These are phyloP conservation scores for Euphorbia pulcherrima DNA, from an alignment of 345 rosid genomes.

Conservation along the genomic window DNA sequence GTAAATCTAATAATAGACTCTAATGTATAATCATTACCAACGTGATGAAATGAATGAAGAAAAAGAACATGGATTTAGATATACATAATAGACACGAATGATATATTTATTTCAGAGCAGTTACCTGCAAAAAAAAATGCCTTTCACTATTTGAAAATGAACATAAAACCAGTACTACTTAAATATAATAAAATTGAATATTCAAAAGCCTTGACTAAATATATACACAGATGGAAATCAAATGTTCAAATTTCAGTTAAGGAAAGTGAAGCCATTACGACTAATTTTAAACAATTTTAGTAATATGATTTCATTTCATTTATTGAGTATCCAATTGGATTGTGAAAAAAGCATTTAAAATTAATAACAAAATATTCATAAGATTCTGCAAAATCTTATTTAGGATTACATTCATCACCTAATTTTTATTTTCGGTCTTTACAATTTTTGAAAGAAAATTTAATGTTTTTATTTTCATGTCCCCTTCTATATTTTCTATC, in stretches of 20 bases:
- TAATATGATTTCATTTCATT: not conserved
- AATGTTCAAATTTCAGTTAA: not conserved
- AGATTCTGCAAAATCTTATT: not conserved
- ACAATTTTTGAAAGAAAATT: no score
- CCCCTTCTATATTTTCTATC: no score
- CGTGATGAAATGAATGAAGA: no score
- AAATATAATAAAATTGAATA: not conserved
- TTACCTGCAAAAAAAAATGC: not conserved
- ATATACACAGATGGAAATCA: no score
- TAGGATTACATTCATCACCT: not conserved
- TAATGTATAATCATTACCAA: no score
- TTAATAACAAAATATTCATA: not conserved
- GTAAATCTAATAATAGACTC: no score
- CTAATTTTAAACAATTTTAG: not conserved
- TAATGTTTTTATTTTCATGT: no score
- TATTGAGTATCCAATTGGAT: conserved; percentile 1
- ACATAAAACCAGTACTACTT: not conserved
- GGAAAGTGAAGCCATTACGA: not conserved
- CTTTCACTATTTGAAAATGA: not conserved
- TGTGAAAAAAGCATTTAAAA: not conserved
- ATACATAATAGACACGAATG: not conserved
- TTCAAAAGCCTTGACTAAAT: not conserved
- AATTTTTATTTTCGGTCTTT: not conserved
- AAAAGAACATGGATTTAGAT: no score
- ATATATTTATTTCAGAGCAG: not conserved